Base-by-base conservation (phyloP, 1,139 yeast genomes). In the Scheffersomyces stambukii region DNA sequence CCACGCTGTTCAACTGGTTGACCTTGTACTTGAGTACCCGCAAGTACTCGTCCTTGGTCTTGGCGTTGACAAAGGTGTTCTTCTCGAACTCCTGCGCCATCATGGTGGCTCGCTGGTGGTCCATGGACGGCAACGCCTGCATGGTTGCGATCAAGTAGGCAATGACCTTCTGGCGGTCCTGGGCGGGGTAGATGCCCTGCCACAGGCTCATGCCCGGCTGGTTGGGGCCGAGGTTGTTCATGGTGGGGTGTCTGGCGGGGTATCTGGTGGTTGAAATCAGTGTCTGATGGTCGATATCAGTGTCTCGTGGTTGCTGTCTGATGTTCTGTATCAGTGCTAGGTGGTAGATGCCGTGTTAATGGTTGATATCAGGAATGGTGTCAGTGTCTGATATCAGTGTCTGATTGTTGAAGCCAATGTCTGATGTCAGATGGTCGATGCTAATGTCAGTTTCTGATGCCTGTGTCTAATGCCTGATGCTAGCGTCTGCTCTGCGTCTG, bases 81-180 rank as follows among this genome's bases (percentile, higher is more conserved):
- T 63, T 64, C 37, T 67, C 74, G 38, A 65, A 66, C 33, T 65
- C 72, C 30, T 59, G 65, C 16, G 74, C 71, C 57, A 65, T 61
- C 22, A 50, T 46, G 13, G 60, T 52, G 14, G 69, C 70, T 30
- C 60, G 53, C 33, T 60, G 66, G 17, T 56, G 56, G 40, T 64
- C 64, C 37, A 54, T 61, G 38, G 47, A 55, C 24, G 55, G 43
- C 33, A 64, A 52, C 24, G 64, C 71, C 35, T 60, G 57, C 28
- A 67, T 52, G 3, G 70, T 57, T 25, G 54, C 54, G 33, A 66
- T 50, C 10, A 67, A 52, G 23, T 64, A 52, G 34, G 57, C 65
- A 15, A 66, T 65, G 20, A 65, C 67, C 37, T 59, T 62, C 37
- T 64, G 72, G 22, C 74, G 52, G 43, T 67, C 73, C 16, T 52